Base-by-base conservation (phyloP, 129 eudicot genomes). In the carrot (Daucus carota) region DNA sequence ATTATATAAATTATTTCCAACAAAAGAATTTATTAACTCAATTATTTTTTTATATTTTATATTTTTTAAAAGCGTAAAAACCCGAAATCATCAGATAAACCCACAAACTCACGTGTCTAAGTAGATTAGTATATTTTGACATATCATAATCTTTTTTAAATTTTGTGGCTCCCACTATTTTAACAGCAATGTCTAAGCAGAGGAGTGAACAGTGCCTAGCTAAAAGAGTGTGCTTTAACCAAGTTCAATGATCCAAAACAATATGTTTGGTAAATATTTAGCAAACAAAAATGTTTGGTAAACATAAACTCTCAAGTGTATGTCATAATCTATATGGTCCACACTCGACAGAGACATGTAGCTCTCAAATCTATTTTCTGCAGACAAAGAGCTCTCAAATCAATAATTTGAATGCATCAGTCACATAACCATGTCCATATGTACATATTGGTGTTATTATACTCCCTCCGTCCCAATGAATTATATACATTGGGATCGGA, bases 241-340 rank as follows among this genome's bases (percentile, higher is more conserved):
- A 57, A 57, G 16, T 57, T 31, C 31, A 57, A n/a, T 1, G 1
- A 9, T 57, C 65, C 1, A 54, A 54, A 54, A 54, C 65, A 57
- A 57, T n/a, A n/a, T 57, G 65, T 57, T 57, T 57, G 65, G 65
- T 57, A 57, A 57, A 57, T 31, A n/a, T 57, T n/a, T n/a, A n/a
- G n/a, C n/a, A n/a, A n/a, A n/a, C n/a, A n/a, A n/a, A 57, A 57
- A n/a, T 57, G 65, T 57, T 57, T 57, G 65, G 65, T 57, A 57
- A 57, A 57, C 65, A n/a, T 57, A 57, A 57, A 57, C 65, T 57
- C 65, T 57, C 31, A 57, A 57, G 31, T 57, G 24, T 8, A n/a
- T 57, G 65, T 57, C 65, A 57, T 57, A 57, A 57, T 57, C 65
- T 13, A 3, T 13, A 3, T 57, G 65, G 65, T 24, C 65, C 65